A percentile compares a stretch with the other conserved stretches of the same genome.
These are phyloP conservation scores for Backusella tarrabulga DNA, from an alignment of 192 early-diverging fungal species.

Conservation along the genomic window DNA sequence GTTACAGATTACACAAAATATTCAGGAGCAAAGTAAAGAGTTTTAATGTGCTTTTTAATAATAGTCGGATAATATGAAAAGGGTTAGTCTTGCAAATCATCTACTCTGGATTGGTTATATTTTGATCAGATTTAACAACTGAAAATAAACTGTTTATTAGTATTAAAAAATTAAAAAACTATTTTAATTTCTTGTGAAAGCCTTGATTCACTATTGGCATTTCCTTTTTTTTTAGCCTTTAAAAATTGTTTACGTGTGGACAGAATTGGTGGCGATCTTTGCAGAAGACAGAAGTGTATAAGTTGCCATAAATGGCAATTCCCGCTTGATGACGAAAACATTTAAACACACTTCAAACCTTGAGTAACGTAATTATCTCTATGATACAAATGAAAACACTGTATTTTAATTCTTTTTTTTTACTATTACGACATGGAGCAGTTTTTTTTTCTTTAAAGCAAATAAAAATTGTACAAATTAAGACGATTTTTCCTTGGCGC, in stretches of 20 bases:
- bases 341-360: background rate
- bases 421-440: background rate
- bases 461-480: background rate
- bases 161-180: background rate
- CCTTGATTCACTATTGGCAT: background rate
- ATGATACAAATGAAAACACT: background rate
- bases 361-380: background rate
- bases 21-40: background rate
- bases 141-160: background rate
- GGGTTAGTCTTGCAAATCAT: background rate
- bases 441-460: background rate
- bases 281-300: background rate
- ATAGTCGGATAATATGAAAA: background rate
- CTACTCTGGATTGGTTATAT: background rate
- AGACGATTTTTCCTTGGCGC: background rate
- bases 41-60: background rate
- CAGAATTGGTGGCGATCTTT: slow-evolving; percentile 2
- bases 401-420: background rate
- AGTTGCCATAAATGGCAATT: background rate
- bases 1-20: slow-evolving; percentile 6
- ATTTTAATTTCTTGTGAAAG: background rate
- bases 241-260: background rate
- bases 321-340: background rate
- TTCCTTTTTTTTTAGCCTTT: background rate
- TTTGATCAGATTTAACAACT: background rate